These are phyloP conservation scores for Pyricularia sp. DNA, from an alignment of 2,329 filamentous ascomycete species.

Conservation along the genomic window DNA sequence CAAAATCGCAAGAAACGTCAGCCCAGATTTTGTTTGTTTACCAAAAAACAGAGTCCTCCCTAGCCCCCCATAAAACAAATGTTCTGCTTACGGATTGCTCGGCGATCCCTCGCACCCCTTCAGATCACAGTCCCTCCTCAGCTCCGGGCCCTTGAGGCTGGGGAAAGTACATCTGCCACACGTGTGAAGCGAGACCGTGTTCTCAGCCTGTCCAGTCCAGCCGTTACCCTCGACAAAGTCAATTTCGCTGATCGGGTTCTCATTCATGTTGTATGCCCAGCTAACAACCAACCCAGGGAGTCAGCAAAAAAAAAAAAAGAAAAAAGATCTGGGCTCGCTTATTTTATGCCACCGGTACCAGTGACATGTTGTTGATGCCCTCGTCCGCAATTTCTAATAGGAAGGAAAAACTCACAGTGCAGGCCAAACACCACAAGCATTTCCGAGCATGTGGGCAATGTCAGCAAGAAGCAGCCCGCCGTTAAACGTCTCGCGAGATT, in stretches of 20 bases:
- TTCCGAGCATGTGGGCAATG: slow-evolving; percentile 35
- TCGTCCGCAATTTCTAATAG: background rate
- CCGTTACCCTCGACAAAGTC: slow-evolving; percentile 43
- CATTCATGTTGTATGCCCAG: slow-evolving; percentile 20
- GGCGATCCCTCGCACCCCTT: slow-evolving; percentile 6
- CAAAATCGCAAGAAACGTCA: slow-evolving; percentile 2
- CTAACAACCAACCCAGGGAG: background rate
- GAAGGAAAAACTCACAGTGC: slow-evolving; percentile 20
- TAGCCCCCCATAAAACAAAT: background rate
- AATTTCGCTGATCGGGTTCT: slow-evolving; percentile 37
- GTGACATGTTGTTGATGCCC: background rate
- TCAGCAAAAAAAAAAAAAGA: background rate
- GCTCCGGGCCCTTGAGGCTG: slow-evolving; percentile 7
- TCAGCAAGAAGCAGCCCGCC: slow-evolving; percentile 32
- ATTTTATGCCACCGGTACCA: background rate
- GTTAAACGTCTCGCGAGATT: slow-evolving; percentile 30
- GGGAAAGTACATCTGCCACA: slow-evolving; percentile 28
- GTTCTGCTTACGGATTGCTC: slow-evolving; percentile 7
- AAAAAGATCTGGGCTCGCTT: background rate
- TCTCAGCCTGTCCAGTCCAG: slow-evolving; percentile 19
- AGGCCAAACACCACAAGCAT: slow-evolving; percentile 35
- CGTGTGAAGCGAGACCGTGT: slow-evolving; percentile 37
- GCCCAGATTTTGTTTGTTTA: background rate
- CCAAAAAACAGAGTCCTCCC: no score
- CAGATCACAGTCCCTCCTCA: slow-evolving; percentile 10